Conservation (phyloP, 495 filamentous ascomycete genomes). For the Aspergillus ostianus region DNA sequence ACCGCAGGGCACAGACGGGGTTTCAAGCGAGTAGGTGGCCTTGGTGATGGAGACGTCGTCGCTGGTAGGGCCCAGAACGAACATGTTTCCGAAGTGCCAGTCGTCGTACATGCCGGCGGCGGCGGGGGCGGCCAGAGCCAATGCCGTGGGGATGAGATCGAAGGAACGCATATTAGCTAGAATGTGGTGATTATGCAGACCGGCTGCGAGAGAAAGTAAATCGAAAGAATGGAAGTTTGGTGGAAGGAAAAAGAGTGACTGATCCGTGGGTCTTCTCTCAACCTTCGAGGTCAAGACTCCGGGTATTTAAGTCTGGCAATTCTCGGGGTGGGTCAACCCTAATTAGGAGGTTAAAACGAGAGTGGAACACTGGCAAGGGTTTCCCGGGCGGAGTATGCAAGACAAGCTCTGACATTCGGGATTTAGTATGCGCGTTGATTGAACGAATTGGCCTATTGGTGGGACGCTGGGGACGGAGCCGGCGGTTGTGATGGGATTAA, state of each 20-base stretch:
- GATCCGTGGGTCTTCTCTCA: background rate
- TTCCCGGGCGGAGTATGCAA: background rate
- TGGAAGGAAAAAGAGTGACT: background rate
- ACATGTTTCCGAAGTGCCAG: conserved; percentile 17
- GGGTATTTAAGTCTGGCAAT: background rate
- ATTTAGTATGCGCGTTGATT: background rate
- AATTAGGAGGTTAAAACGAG: background rate
- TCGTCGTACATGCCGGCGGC: conserved; percentile 11
- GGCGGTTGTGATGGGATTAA: background rate
- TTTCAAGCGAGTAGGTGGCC: conserved; percentile 13
- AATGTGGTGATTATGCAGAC: background rate
- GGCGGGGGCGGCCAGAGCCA: conserved; percentile 13
- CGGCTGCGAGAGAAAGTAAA: background rate
- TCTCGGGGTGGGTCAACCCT: background rate
- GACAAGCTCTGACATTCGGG: background rate
- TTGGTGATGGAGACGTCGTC: conserved; percentile 15
- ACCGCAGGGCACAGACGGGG: conserved; percentile 11
- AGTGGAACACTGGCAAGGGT: background rate
- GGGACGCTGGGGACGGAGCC: background rate
- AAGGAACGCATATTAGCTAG: background rate
- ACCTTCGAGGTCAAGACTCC: background rate
- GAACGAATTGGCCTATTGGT: background rate
- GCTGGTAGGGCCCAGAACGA: conserved; percentile 11
- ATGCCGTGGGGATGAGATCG: background rate
- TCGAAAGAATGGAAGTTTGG: background rate